phyloP scores from a whole-genome alignment of 1,139 yeast genomes.

The Yamadazyma triangularis region DNA sequence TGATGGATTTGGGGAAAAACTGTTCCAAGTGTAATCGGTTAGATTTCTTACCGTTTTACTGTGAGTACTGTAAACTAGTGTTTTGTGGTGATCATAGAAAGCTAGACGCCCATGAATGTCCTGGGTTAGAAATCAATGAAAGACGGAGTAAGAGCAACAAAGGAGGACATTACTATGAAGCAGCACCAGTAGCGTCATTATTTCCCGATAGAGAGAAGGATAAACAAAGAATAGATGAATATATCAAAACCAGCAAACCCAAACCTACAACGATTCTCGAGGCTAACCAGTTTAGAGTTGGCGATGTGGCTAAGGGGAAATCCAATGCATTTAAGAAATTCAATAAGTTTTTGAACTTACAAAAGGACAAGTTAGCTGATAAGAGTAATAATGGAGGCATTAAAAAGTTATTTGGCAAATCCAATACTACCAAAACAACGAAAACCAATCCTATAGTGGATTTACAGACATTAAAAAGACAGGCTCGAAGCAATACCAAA shows the following conservation, averaged over 20 bases:
- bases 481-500: conserved; percentile 66
- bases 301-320: conserved; percentile 22
- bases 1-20: conserved; percentile 67
- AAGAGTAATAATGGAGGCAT: conserved; percentile 4
- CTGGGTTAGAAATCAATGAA: conserved; percentile 15
- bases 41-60: conserved; percentile 67
- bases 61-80: conserved; percentile 51
- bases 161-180: conserved; percentile 7
- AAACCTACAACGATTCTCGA: conserved; percentile 26
- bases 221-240: conserved; percentile 36
- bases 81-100: conserved; percentile 59
- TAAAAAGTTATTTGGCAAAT: conserved; percentile 15
- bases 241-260: conserved; percentile 13
- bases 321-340: conserved; percentile 43
- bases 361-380: conserved; percentile 14
- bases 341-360: conserved; percentile 38
- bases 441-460: conserved; percentile 19
- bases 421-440: background rate
- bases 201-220: conserved; percentile 54
- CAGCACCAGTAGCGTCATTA: conserved; percentile 37
- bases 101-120: conserved; percentile 45
- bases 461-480: conserved; percentile 35
- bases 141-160: conserved; percentile 6
- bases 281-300: conserved; percentile 22
- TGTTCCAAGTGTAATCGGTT: conserved; percentile 59